phyloP scores from a whole-genome alignment of 768 basidiomycete species.

The Boletus barrowsii region DNA sequence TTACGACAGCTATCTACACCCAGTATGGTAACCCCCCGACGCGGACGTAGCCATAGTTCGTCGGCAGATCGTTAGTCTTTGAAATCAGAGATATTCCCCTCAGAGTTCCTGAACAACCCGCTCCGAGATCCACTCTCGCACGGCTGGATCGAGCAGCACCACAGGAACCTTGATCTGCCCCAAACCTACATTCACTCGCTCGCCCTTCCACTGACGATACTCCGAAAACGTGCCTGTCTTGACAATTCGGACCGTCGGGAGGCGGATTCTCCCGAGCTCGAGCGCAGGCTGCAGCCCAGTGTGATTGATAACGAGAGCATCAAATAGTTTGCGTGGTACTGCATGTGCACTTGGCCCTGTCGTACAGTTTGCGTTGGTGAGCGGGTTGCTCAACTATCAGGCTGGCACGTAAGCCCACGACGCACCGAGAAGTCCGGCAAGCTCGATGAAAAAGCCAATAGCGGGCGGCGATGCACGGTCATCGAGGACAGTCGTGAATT shows the following conservation, averaged over 20 bases:
- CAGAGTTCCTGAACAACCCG: not conserved
- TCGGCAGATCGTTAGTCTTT: no score
- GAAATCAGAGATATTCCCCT: no score
- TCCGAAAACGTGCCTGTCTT: not conserved
- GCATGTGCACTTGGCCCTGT: not conserved
- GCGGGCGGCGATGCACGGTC: not conserved
- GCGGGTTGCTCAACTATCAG: not conserved
- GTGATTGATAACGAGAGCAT: not conserved
- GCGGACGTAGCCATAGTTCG: no score
- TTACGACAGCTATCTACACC: no score
- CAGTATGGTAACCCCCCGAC: no score
- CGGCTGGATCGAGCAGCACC: not conserved
- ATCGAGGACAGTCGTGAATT: conserved; percentile 17
- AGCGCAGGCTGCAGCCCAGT: not conserved
- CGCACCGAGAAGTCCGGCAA: conserved; percentile 5
- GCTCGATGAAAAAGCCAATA: conserved; percentile 15
- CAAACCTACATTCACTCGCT: not conserved
- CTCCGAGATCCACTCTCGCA: not conserved
- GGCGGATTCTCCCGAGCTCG: not conserved
- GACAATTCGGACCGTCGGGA: not conserved
- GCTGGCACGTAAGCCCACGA: not conserved
- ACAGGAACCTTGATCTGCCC: not conserved
- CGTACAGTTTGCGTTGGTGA: not conserved
- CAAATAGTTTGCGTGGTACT: not conserved
- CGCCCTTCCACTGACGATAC: not conserved